Evolutionary conservation across 257 asterid genomes (phyloP).

Genomic region (Scutellaria barbata): DNA sequence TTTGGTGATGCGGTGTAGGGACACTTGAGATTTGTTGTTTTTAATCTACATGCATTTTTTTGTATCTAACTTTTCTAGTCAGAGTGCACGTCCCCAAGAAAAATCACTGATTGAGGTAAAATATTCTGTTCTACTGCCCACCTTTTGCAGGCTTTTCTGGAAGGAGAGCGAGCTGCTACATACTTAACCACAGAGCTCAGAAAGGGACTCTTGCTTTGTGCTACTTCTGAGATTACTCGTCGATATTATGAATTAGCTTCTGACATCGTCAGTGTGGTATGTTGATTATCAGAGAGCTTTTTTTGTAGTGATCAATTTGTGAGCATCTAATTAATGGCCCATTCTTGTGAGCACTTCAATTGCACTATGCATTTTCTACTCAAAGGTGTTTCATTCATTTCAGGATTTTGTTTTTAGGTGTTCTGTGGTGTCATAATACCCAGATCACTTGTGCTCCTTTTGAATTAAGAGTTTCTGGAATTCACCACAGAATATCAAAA

Average conservation of each 20-base stretch:
- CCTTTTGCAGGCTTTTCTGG: constrained; percentile 71
- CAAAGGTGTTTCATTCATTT: constrained; percentile 19
- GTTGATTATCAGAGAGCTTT: constrained; percentile 33
- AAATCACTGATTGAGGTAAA: not conserved
- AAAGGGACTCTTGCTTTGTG: constrained; percentile 69
- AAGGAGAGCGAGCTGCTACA: constrained; percentile 74
- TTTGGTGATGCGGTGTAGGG: constrained; percentile 13
- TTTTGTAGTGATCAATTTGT: constrained; percentile 28
- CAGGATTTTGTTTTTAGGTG: constrained; percentile 18
- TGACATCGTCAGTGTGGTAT: constrained; percentile 83
- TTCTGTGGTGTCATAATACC: constrained; percentile 12
- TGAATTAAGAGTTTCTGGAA: constrained; percentile 1
- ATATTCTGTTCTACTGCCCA: not conserved
- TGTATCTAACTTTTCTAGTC: not conserved
- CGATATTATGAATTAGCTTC: constrained; percentile 81
- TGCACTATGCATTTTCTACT: constrained; percentile 8
- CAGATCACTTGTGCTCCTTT: constrained; percentile 17
- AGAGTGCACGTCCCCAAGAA: not conserved
- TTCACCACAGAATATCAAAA: not conserved
- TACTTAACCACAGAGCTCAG: constrained; percentile 63
- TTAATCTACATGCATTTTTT: not conserved
- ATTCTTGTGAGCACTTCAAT: constrained; percentile 8
- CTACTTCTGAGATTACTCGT: constrained; percentile 76
- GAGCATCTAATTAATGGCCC: not conserved
- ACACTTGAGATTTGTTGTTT: not conserved